Percentiles rank a stretch among this genome's conserved stretches.
phyloP scores from a whole-genome alignment of 352 stramenopile genomes.

The Pythium dissotocum region DNA sequence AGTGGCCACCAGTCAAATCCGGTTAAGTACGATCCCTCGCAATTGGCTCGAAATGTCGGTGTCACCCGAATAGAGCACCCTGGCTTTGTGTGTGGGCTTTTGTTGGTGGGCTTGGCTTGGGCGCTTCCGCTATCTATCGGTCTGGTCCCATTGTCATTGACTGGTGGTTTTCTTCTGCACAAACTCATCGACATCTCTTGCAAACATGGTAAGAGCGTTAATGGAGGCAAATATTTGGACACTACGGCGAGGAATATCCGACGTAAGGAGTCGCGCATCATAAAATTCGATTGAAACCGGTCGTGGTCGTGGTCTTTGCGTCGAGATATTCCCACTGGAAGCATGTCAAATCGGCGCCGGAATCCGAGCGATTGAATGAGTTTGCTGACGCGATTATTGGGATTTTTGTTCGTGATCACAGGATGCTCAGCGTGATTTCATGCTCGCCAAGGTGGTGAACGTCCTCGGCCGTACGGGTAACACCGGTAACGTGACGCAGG shows the following conservation, averaged over 20 bases:
- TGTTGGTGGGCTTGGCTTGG: conserved; percentile 8
- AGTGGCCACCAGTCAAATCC: conserved; percentile 29
- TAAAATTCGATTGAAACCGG: conserved; percentile 5
- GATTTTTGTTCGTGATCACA: conserved; percentile 19
- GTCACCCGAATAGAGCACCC: conserved; percentile 19
- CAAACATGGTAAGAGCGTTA: conserved; percentile 62
- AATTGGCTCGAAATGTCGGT: conserved; percentile 26
- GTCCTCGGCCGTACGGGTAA: conserved; percentile 99
- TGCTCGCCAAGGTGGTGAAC: conserved; percentile 98
- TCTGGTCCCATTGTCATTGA: conserved; percentile 39
- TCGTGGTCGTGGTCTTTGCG: conserved; percentile 16
- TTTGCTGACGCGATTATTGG: conserved; percentile 7
- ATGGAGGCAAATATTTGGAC: conserved; percentile 6
- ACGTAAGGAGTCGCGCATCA: conserved; percentile 9
- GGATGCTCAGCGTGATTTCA: conserved; percentile 91
- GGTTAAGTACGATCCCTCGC: conserved; percentile 18
- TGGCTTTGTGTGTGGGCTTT: conserved; percentile 10
- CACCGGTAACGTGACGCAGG: conserved; percentile 99
- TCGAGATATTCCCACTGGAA: conserved; percentile 14
- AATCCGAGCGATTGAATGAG: neutral
- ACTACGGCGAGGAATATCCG: neutral
- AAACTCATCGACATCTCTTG: conserved; percentile 85
- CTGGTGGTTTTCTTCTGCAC: conserved; percentile 59
- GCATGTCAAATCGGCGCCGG: neutral
- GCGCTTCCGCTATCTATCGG: conserved; percentile 26